These are phyloP conservation scores for Penicillium thymicola DNA, from an alignment of 2,329 filamentous ascomycete genomes.

Conservation along the genomic window DNA sequence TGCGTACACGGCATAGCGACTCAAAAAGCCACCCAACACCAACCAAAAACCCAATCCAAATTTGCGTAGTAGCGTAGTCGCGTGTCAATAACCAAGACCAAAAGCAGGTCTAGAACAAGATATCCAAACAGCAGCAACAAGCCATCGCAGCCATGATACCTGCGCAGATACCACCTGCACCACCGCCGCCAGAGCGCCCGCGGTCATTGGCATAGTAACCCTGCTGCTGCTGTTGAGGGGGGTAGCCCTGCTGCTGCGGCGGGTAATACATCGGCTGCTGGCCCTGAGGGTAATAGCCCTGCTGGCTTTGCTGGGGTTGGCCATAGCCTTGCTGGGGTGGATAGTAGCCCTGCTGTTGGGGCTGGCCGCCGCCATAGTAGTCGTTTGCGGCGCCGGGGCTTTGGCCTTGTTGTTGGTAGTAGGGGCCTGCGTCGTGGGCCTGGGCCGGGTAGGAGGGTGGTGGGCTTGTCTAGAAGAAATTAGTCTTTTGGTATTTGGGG, in stretches of 20 bases:
- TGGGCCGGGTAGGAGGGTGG: slow-evolving; percentile 40
- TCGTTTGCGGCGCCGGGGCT: slow-evolving; percentile 25
- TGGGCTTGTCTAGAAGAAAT: slow-evolving; percentile 27
- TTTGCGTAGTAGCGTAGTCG: neutral
- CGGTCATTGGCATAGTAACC: slow-evolving; percentile 39
- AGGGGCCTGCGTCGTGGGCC: slow-evolving; percentile 32
- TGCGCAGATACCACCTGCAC: slow-evolving; percentile 43
- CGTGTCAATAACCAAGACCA: neutral
- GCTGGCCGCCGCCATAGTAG: slow-evolving; percentile 32
- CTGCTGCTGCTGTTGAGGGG: slow-evolving; percentile 39
- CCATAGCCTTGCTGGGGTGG: slow-evolving; percentile 24
- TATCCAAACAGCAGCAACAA: slow-evolving; percentile 51
- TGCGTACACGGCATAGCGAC: neutral
- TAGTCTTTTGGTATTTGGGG: neutral
- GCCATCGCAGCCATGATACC: slow-evolving; percentile 48
- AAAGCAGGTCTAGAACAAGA: slow-evolving; percentile 36
- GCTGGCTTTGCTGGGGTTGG: slow-evolving; percentile 30
- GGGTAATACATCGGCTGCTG: slow-evolving; percentile 29
- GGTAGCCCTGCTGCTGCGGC: slow-evolving; percentile 38
- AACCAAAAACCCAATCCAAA: neutral
- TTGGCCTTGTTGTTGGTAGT: slow-evolving; percentile 23
- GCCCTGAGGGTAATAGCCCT: slow-evolving; percentile 22
- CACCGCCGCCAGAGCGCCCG: slow-evolving; percentile 24
- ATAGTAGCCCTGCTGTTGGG: slow-evolving; percentile 23
- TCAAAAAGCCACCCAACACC: neutral